These are phyloP conservation scores for Yamadazyma sp. DNA, from an alignment of 1,139 yeast species.

Conservation along the genomic window DNA sequence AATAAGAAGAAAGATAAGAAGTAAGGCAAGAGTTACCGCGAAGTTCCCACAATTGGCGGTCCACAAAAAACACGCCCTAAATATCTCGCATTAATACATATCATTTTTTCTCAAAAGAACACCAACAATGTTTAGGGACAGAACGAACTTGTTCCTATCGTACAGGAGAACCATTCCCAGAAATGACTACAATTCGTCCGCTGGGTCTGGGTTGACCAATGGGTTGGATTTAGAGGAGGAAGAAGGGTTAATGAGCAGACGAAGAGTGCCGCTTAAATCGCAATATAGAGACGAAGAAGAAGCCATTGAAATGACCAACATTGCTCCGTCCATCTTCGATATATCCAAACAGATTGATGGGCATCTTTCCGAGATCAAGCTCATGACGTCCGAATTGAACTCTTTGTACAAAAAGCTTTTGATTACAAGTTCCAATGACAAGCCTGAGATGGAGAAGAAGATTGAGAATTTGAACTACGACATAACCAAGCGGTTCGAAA, in stretches of 20 bases:
- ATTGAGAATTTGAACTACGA: conserved; percentile 77
- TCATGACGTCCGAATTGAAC: conserved; percentile 57
- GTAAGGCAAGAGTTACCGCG: too few relatives aligned
- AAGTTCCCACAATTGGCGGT: too few relatives aligned
- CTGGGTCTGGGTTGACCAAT: conserved; percentile 22
- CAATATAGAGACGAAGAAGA: conserved; percentile 18
- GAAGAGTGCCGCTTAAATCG: conserved; percentile 6
- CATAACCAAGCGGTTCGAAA: conserved; percentile 72
- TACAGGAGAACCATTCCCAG: conserved; percentile 68
- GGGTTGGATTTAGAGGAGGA: conserved; percentile 41
- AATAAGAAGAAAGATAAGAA: conserved; percentile 25
- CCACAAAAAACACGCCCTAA: too few relatives aligned
- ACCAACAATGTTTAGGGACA: conserved; percentile 67
- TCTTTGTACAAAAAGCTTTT: conserved; percentile 77
- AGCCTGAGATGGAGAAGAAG: conserved; percentile 58
- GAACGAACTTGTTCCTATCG: conserved; percentile 69
- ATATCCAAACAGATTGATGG: conserved; percentile 71
- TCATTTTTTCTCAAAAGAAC: not conserved
- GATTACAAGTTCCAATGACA: conserved; percentile 82
- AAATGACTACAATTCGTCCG: not conserved
- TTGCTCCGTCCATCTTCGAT: conserved; percentile 81
- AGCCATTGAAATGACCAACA: conserved; percentile 46
- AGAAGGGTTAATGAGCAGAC: conserved; percentile 52
- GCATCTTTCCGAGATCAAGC: conserved; percentile 48
- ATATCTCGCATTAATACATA: not conserved